Evolutionary conservation across 768 basidiomycete genomes (phyloP), one percentile per base, ranked within the genome.

Genomic region (Trametes elegans): DNA sequence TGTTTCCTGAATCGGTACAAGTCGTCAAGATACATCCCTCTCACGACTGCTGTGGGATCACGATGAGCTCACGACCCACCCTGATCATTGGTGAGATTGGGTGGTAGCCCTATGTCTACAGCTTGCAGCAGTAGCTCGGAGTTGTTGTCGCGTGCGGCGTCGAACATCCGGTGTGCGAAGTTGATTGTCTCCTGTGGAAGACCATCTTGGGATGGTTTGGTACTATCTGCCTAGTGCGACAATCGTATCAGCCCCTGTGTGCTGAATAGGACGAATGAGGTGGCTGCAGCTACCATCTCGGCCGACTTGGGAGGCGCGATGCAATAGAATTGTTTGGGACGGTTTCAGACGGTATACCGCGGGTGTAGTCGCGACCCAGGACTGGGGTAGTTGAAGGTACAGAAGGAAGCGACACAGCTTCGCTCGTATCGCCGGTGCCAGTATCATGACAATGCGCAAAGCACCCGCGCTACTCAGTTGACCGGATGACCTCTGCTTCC

Each of bases 61-160:
- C 35, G 14, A 31, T 7, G 11, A 28, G 48, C 31, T 34, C 28
- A 24, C 29, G 16, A 57, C 69, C 45, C 27, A 82, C 87, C 88
- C 75, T 87, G 80, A 40, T 78, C 73, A 57, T 91, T 90, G 14
- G 86, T 85, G 48, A 92, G 76, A 66, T 92, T 87, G 3, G 76
- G 67, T 1, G 89, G 87, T 14, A 91, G 71, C 3, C 90, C 88
- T 1, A 81, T 80, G 55, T 87, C 81, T 46, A 90, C 65, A 21
- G 87, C 85, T 29, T 79, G 75, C 34, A 83, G 56, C 9, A 91
- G 73, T 2, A 84, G 60, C 16, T 73, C 73, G 0, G 73, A 55
- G 57, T 85, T 72, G 3, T 88, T 87, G 3, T 71, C 66, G 7
- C 89, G 80, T 7, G 87, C 89, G 7, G 85, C 86, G 43, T 89